Conservation (phyloP, 2,329 filamentous ascomycete genomes). For the Fusarium cicatricum region DNA sequence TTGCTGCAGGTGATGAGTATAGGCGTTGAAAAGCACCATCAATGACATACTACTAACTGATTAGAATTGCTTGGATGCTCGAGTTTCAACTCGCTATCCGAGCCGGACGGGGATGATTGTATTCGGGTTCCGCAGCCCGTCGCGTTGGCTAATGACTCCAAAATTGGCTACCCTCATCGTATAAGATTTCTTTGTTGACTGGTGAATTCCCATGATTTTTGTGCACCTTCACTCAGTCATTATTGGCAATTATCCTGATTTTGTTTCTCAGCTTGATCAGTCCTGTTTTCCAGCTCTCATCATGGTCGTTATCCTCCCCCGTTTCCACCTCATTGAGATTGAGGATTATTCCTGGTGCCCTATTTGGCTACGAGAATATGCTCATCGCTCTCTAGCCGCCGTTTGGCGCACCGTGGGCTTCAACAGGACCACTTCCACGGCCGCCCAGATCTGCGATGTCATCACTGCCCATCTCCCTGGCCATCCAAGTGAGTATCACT, state of each 20-base stretch:
- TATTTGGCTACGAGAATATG: conserved; percentile 36
- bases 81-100: neutral
- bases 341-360: conserved; percentile 37
- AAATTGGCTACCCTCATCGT: no score
- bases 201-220: no score
- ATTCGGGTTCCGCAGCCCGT: conserved; percentile 21
- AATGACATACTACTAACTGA: no score
- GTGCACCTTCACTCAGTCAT: no score
- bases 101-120: neutral
- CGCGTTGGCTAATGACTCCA: neutral
- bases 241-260: neutral
- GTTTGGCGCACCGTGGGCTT: conserved; percentile 35
- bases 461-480: conserved; percentile 26
- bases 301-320: conserved; percentile 32
- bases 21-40: no score
- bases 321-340: conserved; percentile 37
- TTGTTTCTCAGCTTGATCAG: neutral
- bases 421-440: conserved; percentile 28
- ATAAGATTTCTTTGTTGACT: no score
- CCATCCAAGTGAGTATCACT: conserved; percentile 33
- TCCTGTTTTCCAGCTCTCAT: neutral
- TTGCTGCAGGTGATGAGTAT: no score
- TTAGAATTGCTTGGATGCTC: neutral
- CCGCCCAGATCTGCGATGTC: conserved; percentile 33
- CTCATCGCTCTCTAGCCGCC: conserved; percentile 29